Evolutionary conservation across 1,139 yeast species (phyloP).

Genomic region (Lodderomyces theae): DNA sequence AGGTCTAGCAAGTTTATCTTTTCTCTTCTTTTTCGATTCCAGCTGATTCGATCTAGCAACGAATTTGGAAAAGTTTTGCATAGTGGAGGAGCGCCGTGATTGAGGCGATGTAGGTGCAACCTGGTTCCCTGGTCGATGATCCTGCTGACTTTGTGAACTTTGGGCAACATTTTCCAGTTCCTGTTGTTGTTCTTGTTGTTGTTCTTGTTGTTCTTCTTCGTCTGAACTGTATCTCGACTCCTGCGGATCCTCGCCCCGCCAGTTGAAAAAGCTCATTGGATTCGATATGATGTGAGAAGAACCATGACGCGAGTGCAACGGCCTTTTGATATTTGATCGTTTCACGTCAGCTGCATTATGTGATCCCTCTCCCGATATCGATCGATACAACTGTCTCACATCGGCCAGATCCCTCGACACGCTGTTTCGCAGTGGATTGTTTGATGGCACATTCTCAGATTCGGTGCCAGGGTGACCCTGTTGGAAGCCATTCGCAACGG

Average conservation of each 20-base stretch:
- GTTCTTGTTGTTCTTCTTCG: no score
- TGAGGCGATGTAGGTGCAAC: background rate
- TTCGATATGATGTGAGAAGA: slow-evolving; percentile 3
- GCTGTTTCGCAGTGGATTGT: background rate
- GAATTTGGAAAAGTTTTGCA: slow-evolving; percentile 1
- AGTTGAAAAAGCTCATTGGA: background rate
- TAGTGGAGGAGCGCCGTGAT: background rate
- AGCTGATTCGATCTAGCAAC: background rate
- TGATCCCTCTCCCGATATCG: background rate
- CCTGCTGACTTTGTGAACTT: no score
- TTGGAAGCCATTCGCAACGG: background rate
- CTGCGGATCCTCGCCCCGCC: slow-evolving; percentile 2
- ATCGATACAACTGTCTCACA: background rate
- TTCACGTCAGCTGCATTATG: background rate
- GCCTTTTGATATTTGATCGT: background rate
- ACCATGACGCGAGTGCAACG: background rate
- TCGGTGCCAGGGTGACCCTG: background rate
- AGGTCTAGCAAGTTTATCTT: background rate
- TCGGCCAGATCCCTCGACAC: background rate
- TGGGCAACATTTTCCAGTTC: background rate
- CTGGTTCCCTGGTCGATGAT: background rate
- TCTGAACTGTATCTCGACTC: slow-evolving; percentile 5
- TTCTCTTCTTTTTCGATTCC: background rate
- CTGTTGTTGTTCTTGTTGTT: no score
- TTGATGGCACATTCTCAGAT: background rate